Conservation (phyloP, 2,329 filamentous ascomycete species). For the Cordyceps javanica region DNA sequence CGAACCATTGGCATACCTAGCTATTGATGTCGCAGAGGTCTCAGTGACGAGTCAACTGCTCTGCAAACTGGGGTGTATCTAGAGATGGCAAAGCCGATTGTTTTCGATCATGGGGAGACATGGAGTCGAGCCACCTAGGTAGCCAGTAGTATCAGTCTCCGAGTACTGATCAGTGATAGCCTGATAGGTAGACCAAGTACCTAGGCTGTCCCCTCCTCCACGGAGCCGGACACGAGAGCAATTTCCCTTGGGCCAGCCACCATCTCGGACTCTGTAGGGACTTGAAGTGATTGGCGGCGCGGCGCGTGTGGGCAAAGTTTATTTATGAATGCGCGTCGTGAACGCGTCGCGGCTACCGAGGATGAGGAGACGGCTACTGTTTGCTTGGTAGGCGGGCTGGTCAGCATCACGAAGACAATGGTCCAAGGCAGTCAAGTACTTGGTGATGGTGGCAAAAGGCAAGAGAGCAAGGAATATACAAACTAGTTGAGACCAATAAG, state of each 20-base stretch:
- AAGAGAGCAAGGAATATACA: no score
- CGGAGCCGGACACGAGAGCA: neutral
- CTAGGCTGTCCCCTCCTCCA: conserved; percentile 1
- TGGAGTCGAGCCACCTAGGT: no score
- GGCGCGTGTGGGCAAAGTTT: neutral
- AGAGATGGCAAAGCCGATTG: no score
- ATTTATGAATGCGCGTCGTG: neutral
- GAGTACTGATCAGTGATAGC: no score
- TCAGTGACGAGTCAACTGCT: neutral
- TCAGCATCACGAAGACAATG: neutral
- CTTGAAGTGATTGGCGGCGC: neutral
- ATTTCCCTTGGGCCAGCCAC: conserved; percentile 2
- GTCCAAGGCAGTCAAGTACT: no score
- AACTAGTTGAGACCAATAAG: no score
- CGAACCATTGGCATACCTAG: neutral
- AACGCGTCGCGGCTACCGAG: neutral
- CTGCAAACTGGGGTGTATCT: no score
- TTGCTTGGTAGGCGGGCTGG: neutral
- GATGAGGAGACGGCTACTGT: neutral
- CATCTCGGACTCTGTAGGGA: no score
- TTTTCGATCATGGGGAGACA: neutral
- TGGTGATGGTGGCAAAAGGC: no score
- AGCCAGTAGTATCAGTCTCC: no score
- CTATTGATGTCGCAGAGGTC: neutral
- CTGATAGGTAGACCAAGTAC: no score